phyloP scores from a whole-genome alignment of 2,329 filamentous ascomycete species.

The Neoscytalidium dimidiatum region DNA sequence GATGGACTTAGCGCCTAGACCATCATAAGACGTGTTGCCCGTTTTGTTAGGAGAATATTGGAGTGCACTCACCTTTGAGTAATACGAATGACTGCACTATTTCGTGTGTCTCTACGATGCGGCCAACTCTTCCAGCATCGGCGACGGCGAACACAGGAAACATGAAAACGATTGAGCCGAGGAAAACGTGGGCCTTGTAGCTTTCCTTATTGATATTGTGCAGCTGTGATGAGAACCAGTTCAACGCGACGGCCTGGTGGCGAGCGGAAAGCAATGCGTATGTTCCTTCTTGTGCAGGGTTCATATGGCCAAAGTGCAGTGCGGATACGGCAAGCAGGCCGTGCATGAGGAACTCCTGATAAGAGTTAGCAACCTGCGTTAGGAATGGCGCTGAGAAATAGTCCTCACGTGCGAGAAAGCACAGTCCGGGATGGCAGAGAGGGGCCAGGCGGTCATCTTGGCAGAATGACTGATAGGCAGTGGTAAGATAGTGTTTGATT shows the following conservation, averaged over 20 bases:
- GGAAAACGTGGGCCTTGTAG: constrained; percentile 28
- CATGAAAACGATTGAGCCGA: neutral
- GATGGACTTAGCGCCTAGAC: neutral
- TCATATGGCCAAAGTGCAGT: constrained; percentile 37
- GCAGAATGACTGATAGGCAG: neutral
- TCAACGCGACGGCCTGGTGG: constrained; percentile 23
- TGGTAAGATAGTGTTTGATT: neutral
- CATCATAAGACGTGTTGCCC: too few relatives aligned
- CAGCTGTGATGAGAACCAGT: constrained; percentile 30
- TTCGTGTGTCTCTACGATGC: neutral
- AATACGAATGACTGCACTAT: neutral
- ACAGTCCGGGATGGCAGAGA: neutral
- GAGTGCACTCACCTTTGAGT: neutral
- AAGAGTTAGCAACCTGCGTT: neutral
- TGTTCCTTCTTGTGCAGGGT: constrained; percentile 17
- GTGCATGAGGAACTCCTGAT: constrained; percentile 39
- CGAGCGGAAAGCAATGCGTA: neutral
- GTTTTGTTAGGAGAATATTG: neutral
- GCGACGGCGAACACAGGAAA: neutral
- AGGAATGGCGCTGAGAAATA: neutral
- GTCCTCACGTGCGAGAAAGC: neutral
- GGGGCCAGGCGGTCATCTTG: neutral
- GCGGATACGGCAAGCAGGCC: constrained; percentile 45
- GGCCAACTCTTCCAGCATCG: neutral
- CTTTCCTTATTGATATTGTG: constrained; percentile 31